A percentile compares a stretch with the other conserved stretches of the same genome.
These are phyloP conservation scores for Pseudocercospora crystallina DNA, from an alignment of 2,329 filamentous ascomycete species.

Conservation along the genomic window DNA sequence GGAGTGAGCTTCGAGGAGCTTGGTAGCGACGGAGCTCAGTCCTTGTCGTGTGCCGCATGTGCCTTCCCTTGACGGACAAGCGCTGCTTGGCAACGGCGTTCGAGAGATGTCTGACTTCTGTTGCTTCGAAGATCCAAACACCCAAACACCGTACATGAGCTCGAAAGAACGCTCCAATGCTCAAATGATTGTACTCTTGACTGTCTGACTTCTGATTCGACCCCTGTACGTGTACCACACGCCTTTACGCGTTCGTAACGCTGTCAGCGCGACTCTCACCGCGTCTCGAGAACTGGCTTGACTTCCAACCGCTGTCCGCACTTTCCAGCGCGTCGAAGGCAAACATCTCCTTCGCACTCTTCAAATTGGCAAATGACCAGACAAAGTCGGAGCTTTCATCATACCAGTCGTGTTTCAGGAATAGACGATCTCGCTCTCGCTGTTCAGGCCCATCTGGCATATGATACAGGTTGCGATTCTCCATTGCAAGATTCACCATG, in stretches of 20 bases:
- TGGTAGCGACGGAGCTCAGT: not conserved
- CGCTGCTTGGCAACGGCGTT: not conserved
- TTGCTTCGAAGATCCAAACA: too few relatives aligned
- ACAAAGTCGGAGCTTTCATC: slow-evolving; percentile 2
- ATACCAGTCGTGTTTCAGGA: slow-evolving; percentile 4
- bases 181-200: too few relatives aligned
- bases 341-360: not conserved
- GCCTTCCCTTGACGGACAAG: not conserved
- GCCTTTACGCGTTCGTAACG: not conserved
- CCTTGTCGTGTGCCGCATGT: not conserved
- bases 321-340: slow-evolving; percentile 11
- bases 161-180: too few relatives aligned
- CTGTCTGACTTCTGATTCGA: too few relatives aligned
- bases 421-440: slow-evolving; percentile 49
- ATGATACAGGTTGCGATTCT: slow-evolving; percentile 33
- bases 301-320: slow-evolving; percentile 10
- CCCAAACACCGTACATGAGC: too few relatives aligned
- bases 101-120: not conserved
- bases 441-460: slow-evolving; percentile 54
- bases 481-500: slow-evolving; percentile 46
- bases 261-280: not conserved
- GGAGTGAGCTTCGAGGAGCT: too few relatives aligned
- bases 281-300: not conserved
- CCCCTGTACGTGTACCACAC: not conserved
- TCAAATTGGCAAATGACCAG: slow-evolving; percentile 5